These are phyloP conservation scores for Xylaria curta DNA, from an alignment of 495 filamentous ascomycete genomes.

Conservation along the genomic window DNA sequence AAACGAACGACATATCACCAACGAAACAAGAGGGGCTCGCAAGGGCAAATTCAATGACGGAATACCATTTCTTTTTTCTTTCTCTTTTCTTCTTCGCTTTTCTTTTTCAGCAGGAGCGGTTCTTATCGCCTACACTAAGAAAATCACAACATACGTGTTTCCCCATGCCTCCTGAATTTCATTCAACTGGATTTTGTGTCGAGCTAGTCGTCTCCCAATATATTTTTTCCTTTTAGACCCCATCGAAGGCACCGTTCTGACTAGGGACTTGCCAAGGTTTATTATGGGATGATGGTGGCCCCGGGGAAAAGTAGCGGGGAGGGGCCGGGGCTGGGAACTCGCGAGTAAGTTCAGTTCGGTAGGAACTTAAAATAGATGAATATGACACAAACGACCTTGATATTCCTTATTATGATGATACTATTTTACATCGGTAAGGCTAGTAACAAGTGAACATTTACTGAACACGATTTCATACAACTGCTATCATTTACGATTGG, in stretches of 20 bases:
- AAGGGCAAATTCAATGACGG: slow-evolving; percentile 13
- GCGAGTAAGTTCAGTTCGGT: background rate
- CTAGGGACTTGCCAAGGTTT: background rate
- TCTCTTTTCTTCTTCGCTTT: background rate
- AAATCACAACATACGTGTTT: background rate
- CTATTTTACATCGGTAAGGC: background rate
- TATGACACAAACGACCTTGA: background rate
- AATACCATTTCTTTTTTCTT: background rate
- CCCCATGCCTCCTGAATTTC: background rate
- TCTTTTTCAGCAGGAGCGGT: background rate
- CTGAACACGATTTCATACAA: background rate
- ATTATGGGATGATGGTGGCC: background rate
- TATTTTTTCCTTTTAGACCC: background rate
- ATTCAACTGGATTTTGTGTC: background rate
- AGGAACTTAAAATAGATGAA: slow-evolving; percentile 15
- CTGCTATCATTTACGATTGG: background rate
- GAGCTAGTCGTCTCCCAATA: background rate
- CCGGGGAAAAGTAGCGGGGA: background rate
- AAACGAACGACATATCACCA: background rate
- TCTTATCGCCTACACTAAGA: slow-evolving; percentile 1
- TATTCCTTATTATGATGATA: background rate
- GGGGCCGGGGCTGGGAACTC: background rate
- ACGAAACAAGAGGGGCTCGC: background rate
- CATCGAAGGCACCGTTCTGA: background rate
- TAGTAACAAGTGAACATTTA: background rate